Evolutionary conservation across 2,329 filamentous ascomycete species (phyloP).

Genomic region (Claviceps pusilla): DNA sequence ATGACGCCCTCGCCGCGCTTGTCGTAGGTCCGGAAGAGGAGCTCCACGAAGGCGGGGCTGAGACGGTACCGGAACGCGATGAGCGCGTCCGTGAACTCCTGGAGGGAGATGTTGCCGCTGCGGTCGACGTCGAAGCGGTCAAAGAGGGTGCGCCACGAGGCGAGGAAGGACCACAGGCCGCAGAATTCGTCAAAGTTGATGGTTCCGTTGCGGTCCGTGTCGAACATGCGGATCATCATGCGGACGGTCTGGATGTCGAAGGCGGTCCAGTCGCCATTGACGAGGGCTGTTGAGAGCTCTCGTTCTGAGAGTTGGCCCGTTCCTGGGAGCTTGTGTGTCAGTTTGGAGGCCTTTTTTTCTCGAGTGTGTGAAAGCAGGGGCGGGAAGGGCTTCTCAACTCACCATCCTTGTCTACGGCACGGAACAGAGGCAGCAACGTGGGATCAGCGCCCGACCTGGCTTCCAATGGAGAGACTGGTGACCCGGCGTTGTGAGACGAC

Average conservation of each 20-base stretch:
- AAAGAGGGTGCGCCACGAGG: constrained; percentile 85
- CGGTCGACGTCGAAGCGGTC: constrained; percentile 86
- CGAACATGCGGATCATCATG: constrained; percentile 99
- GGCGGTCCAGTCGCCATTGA: constrained; percentile 89
- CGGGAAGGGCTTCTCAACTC: constrained; percentile 13
- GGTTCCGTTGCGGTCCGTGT: constrained; percentile 72
- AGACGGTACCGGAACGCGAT: constrained; percentile 88
- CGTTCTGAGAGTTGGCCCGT: constrained; percentile 71
- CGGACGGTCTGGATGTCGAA: constrained; percentile 89
- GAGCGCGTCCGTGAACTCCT: constrained; percentile 81
- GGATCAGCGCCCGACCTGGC: constrained; percentile 43
- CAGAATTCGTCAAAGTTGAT: constrained; percentile 96
- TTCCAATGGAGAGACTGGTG: constrained; percentile 49
- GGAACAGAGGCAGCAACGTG: constrained; percentile 72
- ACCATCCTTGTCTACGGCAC: constrained; percentile 79
- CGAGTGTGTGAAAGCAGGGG: not conserved
- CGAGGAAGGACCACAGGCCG: constrained; percentile 88
- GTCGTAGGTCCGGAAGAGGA: constrained; percentile 82
- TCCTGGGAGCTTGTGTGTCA: constrained; percentile 24
- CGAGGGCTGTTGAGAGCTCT: constrained; percentile 77
- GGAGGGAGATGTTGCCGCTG: constrained; percentile 70
- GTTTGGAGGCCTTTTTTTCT: not conserved
- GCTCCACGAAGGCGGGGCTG: constrained; percentile 64
- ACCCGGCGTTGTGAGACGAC: constrained; percentile 29
- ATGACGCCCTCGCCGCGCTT: constrained; percentile 55